Base-by-base conservation (phyloP, 2,329 filamentous ascomycete species). In the Fusarium tuaranense region DNA sequence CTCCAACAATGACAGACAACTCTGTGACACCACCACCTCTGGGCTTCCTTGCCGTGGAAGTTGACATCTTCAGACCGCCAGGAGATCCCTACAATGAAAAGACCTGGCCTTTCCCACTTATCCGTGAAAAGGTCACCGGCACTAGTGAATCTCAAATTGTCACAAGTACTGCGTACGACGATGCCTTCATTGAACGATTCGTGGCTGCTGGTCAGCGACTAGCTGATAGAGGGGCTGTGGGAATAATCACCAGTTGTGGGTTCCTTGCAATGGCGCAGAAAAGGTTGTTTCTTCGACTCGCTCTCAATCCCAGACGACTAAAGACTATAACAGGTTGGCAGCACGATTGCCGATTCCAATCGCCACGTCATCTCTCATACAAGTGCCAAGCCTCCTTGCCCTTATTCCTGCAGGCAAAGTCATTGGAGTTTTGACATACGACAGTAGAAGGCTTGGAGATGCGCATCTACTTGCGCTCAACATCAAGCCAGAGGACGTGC, bases 241-340 rank as follows among this genome's bases (percentile, higher is more conserved):
- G 82, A 27, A 80, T 84, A 57, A 80, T 84, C 38, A 84, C 83
- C 2, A 84, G 82, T 73, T 84, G 83, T 61, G 83, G 83, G 2
- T 84, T 84, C 63, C 74, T 84, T 7, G 82, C 82, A 20, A 79
- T 83, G 76, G 81, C 80, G 1, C 82, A 84, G 59, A 72, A 73
- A 7, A 72, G 74, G 81, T 82, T 70, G 4, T 7, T 62, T 69
- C 2, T 18, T 13, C 44, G n/a, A n/a, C 8, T 9, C 10, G 20
- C 13, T 8, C n/a, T 10, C 1, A 5, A 10, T 18, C 8, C 20
- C 2, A 41, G 14, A 18, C 20, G 7, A 39, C 63, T 10, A 67
- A 8, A 6, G 2, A 7, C 58, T 7, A 6, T 34, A 16, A 10
- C 51, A 80, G 81, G 65, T 73, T 83, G n/a, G 73, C 82, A 32